Percentiles rank a stretch among this genome's conserved stretches.
These are phyloP conservation scores for Suillus bovinus DNA, from an alignment of 768 basidiomycete species.

Conservation along the genomic window DNA sequence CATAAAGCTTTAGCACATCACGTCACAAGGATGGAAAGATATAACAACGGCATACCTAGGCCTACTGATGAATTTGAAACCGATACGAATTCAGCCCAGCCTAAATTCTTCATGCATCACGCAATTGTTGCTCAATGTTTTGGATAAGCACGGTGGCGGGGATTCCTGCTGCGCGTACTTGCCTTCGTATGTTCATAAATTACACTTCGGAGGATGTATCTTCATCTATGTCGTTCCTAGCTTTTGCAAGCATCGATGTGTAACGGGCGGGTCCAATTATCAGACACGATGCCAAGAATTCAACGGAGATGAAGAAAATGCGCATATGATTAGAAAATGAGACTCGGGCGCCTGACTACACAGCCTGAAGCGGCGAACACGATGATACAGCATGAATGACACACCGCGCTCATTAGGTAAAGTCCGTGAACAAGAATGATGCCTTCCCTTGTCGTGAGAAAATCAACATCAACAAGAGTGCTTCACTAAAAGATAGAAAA, in stretches of 20 bases:
- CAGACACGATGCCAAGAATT: background rate
- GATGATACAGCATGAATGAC: background rate
- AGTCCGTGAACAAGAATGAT: background rate
- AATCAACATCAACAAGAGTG: background rate
- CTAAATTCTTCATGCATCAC: background rate
- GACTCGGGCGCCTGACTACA: background rate
- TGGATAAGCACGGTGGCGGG: background rate
- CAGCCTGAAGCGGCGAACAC: background rate
- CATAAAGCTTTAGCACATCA: background rate
- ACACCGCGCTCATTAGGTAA: background rate
- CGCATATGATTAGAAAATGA: background rate
- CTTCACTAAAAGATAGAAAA: background rate
- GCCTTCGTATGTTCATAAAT: background rate
- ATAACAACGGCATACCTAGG: background rate
- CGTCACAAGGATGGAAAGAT: background rate
- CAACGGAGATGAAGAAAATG: background rate
- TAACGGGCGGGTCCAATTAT: background rate
- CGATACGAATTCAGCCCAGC: background rate
- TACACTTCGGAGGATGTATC: background rate
- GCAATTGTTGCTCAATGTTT: background rate
- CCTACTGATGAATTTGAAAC: background rate
- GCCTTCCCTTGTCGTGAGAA: background rate
- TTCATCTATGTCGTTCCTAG: background rate
- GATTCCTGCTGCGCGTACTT: background rate
- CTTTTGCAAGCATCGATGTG: background rate